Percentiles rank a stretch among this genome's conserved stretches.
These are phyloP conservation scores for Spinacia oleracea DNA, from an alignment of 179 eudicot genomes.

Conservation along the genomic window DNA sequence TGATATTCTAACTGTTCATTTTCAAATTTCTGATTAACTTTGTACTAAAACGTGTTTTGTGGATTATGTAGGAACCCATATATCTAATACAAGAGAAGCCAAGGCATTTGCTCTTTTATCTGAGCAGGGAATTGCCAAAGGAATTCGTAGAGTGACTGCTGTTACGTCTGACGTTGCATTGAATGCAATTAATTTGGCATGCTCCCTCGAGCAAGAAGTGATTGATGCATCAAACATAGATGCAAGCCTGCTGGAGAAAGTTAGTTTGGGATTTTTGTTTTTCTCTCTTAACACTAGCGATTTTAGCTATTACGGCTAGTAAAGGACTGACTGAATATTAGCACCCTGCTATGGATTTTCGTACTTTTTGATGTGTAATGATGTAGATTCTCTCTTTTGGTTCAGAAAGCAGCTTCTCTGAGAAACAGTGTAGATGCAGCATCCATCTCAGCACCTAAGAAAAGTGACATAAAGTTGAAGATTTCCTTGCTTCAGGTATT, in stretches of 20 bases:
- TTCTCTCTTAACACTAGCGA: not conserved
- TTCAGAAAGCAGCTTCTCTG: conserved; percentile 76
- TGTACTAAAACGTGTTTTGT: conserved; percentile 7
- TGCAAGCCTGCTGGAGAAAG: conserved; percentile 76
- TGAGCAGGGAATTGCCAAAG: conserved; percentile 97
- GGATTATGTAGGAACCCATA: conserved; percentile 73
- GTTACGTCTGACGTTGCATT: conserved; percentile 77
- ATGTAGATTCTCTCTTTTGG: not conserved
- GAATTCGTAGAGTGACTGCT: conserved; percentile 95
- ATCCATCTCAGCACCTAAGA: conserved; percentile 75
- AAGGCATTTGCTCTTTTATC: conserved; percentile 89
- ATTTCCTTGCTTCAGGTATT: conserved; percentile 68
- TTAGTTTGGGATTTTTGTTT: conserved; percentile 16
- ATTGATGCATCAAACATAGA: conserved; percentile 63
- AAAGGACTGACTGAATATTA: not conserved
- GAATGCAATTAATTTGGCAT: conserved; percentile 62
- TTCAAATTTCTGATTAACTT: not conserved
- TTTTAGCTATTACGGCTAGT: not conserved
- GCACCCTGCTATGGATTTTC: not conserved
- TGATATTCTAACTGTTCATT: conserved; percentile 3
- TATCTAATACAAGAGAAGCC: conserved; percentile 91
- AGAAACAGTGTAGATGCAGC: conserved; percentile 72
- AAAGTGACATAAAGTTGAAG: conserved; percentile 66
- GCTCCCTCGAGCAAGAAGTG: conserved; percentile 75
- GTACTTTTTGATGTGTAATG: not conserved